Evolutionary conservation across 768 basidiomycete species (phyloP).

Genomic region (Filobasidium floriforme): DNA sequence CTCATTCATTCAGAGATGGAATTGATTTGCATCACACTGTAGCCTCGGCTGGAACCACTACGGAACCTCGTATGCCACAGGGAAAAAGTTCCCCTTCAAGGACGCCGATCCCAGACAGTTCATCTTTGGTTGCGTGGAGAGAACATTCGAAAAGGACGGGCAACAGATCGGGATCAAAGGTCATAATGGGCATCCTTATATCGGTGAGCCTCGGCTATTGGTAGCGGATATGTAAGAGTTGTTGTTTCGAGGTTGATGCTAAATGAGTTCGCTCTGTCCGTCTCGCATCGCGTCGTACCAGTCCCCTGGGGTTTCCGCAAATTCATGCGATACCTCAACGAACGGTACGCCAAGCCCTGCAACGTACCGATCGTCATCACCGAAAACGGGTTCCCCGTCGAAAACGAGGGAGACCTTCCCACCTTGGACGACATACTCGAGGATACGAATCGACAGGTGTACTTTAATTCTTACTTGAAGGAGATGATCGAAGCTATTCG

Average conservation of each 20-base stretch:
- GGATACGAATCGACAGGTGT: slow-evolving; percentile 33
- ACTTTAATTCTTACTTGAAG: slow-evolving; percentile 31
- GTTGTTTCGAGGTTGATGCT: too few relatives aligned
- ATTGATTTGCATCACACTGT: not conserved
- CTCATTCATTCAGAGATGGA: too few relatives aligned
- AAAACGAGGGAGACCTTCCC: slow-evolving; percentile 27
- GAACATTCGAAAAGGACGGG: slow-evolving; percentile 14
- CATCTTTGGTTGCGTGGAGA: slow-evolving; percentile 1
- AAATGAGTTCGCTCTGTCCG: too few relatives aligned
- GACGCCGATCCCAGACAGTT: not conserved
- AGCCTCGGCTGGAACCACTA: slow-evolving; percentile 21
- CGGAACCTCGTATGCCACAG: slow-evolving; percentile 18
- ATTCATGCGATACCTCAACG: slow-evolving; percentile 33
- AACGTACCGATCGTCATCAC: slow-evolving; percentile 34
- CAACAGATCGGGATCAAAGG: slow-evolving; percentile 16
- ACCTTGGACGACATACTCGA: slow-evolving; percentile 29
- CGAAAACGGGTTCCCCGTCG: slow-evolving; percentile 34
- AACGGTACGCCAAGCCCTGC: slow-evolving; percentile 32
- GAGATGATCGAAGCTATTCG: slow-evolving; percentile 28
- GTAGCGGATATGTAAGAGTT: too few relatives aligned
- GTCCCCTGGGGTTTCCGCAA: slow-evolving; percentile 40
- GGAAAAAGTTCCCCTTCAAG: slow-evolving; percentile 7
- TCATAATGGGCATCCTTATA: slow-evolving; percentile 15
- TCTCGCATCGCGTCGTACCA: slow-evolving; percentile 2
- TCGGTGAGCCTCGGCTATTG: not conserved